These are phyloP conservation scores for Penicillium manginii DNA, from an alignment of 495 filamentous ascomycete species.

Conservation along the genomic window DNA sequence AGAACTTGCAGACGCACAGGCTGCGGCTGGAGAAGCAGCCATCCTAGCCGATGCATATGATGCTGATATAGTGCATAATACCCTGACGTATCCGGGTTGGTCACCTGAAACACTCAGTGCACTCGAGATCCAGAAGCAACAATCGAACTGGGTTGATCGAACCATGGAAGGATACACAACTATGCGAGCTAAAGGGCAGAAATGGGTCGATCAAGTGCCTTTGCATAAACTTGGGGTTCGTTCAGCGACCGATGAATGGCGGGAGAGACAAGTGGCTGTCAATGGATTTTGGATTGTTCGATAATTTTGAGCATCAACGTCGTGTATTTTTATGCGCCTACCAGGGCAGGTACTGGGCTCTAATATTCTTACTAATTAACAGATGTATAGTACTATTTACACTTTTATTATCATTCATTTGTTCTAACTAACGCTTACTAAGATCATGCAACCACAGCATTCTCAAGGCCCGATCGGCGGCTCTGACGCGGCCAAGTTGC, in stretches of 20 bases:
- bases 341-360: neutral
- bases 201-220: constrained; percentile 54
- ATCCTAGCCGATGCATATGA: constrained; percentile 52
- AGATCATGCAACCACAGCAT: too few relatives aligned
- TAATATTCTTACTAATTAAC: too few relatives aligned
- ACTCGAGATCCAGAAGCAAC: constrained; percentile 25
- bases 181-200: constrained; percentile 47
- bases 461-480: constrained; percentile 27
- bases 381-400: too few relatives aligned
- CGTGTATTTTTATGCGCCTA: neutral
- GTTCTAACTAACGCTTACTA: too few relatives aligned
- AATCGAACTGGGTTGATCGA: constrained; percentile 33
- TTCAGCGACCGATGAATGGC: constrained; percentile 47
- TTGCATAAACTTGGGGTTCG: constrained; percentile 61
- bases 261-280: constrained; percentile 44
- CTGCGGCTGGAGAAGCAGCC: constrained; percentile 40
- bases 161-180: constrained; percentile 43
- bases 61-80: constrained; percentile 48
- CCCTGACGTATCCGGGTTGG: constrained; percentile 61
- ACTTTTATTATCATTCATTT: too few relatives aligned
- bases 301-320: neutral
- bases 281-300: constrained; percentile 49
- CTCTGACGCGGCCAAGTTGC: constrained; percentile 64
- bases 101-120: constrained; percentile 33
- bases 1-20: constrained; percentile 33